Base-by-base conservation (phyloP, 2,329 filamentous ascomycete species). In the Neopestalotiopsis clavispora region DNA sequence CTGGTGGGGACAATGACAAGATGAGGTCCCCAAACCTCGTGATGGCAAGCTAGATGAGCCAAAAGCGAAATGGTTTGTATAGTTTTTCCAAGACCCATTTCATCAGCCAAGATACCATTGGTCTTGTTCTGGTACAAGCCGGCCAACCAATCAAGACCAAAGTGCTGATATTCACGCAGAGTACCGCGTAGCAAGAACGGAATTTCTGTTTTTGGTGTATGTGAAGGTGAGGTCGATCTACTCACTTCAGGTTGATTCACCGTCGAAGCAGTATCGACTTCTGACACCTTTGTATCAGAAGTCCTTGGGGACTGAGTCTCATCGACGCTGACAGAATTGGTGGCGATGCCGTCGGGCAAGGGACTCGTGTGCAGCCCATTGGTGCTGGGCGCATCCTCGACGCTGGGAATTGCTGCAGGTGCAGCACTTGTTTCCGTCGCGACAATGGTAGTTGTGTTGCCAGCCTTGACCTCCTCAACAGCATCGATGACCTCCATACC, bases 51-150 rank as follows among this genome's bases (percentile, higher is more conserved):
- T 45, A 99, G 86, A 78, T 99, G 95, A 4, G 96, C 96, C 49
- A 99, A 85, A 3, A 99, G 84, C 3, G 97, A 92, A 75, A 99
- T 99, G 0, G 96, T 99, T 78, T 99, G 96, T 61, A 99, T 98
- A 0, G 96, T 99, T 81, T 99, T 99, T 9, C 96, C 96, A 3
- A 99, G 87, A 72, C 96, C 96, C 96, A 99, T 99, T 79, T 99
- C 96, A 77, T 99, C 97, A 1, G 96, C 96, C 23, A 99, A 84
- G 67, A 99, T 99, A 28, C 96, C 96, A 76, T 98, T 99, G 32
- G 95, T 97, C 71, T 92, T 92, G 72, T 96, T 97, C 17, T 91
- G 91, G 78, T 99, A 98, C 1, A 99, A 86, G 0, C 94, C 94
- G 2, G 95, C 94, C 61, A 99, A 90, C 96, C 96, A 99, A 78